Conservation (phyloP, 2,329 filamentous ascomycete species). For the Colletotrichum spinosum region DNA sequence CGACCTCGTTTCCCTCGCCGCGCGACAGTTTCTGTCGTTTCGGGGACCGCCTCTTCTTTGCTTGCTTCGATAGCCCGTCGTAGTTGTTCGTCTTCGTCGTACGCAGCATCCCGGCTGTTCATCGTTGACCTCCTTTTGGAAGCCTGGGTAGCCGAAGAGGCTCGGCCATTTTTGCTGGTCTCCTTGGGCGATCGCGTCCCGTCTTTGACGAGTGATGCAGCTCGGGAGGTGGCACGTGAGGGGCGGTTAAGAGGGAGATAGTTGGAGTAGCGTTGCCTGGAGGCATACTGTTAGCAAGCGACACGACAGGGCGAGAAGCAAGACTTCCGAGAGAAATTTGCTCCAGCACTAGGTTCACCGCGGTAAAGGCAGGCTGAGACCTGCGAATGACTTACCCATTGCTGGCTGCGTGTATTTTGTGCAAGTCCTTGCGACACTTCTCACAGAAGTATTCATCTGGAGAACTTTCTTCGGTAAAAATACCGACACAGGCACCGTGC, state of each 20-base stretch:
- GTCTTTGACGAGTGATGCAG: slow-evolving; percentile 75
- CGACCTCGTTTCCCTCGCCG: slow-evolving; percentile 84
- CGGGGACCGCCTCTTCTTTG: slow-evolving; percentile 78
- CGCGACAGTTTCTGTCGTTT: slow-evolving; percentile 61
- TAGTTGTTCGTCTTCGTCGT: slow-evolving; percentile 93
- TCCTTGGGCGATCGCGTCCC: slow-evolving; percentile 64
- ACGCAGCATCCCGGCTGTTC: slow-evolving; percentile 95
- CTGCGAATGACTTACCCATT: slow-evolving; percentile 78
- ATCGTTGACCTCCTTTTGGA: slow-evolving; percentile 94
- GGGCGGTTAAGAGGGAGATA: slow-evolving; percentile 71
- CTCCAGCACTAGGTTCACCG: not conserved
- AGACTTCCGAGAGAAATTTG: not conserved
- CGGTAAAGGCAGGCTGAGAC: not conserved
- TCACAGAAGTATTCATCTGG: slow-evolving; percentile 99
- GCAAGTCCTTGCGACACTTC: slow-evolving; percentile 89
- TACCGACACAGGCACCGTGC: slow-evolving; percentile 96
- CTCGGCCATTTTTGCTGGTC: slow-evolving; percentile 67
- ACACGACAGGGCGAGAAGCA: not conserved
- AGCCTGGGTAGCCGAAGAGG: slow-evolving; percentile 63
- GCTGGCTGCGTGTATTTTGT: slow-evolving; percentile 82
- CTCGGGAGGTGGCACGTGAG: slow-evolving; percentile 69
- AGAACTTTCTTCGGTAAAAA: slow-evolving; percentile 91
- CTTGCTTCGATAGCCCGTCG: slow-evolving; percentile 94
- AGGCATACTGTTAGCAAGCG: slow-evolving; percentile 18
- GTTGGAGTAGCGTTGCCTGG: slow-evolving; percentile 74